Base-by-base conservation (phyloP, 495 filamentous ascomycete genomes). In the Penicillium riverlandense region DNA sequence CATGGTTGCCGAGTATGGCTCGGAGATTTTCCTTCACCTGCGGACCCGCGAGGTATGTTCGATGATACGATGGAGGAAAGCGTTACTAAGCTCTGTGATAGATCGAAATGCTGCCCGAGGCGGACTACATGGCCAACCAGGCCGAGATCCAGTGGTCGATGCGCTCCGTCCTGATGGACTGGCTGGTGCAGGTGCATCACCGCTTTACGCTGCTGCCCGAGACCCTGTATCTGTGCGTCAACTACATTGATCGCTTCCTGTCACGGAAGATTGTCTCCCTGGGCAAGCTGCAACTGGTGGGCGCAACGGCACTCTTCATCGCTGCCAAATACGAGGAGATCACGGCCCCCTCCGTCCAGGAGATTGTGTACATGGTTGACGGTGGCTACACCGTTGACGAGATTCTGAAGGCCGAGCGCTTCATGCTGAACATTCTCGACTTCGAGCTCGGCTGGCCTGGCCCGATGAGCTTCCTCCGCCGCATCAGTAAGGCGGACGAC, bases 281-380 rank as follows among this genome's bases (percentile, higher is more conserved):
- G 2, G 85, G 84, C 35, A 98, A 97, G 71, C 74, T 98, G 13
- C 92, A 98, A 67, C 79, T 98, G 22, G 94, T 97, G 15, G 92
- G 92, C 34, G 92, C 92, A 10, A 96, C 94, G 8, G 92, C 92
- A 7, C 84, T 98, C 53, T 91, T 96, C 52, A 82, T 98, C 43
- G 92, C 92, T 2, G 88, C 94, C 51, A 98, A 98, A 67, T 97
- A 96, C 55, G 92, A 98, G 63, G 92, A 98, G 65, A 94, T 97
- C 67, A 94, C 94, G 62, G 91, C 89, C 56, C 92, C 92, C 8
- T 92, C 94, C 0, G 80, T 97, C 9, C 76, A 84, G 43, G 92
- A 98, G 70, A 94, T 98, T 57, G 86, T 96, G 43, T 97, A 88
- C 74, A 98, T 98, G 92, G 92, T 98, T 31, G 91, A 98, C 62